Conservation (phyloP, 2,329 filamentous ascomycete genomes). For the Drechslerella dactyloides region DNA sequence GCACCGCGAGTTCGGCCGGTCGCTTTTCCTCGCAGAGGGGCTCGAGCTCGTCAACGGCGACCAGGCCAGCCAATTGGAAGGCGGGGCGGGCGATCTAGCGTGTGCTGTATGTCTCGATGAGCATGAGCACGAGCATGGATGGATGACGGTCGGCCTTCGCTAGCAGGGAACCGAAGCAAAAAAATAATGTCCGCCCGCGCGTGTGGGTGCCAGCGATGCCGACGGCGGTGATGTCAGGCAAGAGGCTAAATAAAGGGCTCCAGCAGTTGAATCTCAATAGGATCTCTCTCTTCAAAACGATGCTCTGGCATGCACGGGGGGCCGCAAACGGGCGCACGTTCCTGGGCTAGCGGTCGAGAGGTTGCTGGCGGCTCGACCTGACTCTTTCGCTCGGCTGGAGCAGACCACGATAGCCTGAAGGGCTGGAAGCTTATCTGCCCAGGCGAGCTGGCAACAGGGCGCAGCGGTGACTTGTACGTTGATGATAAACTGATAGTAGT, state of each 20-base stretch:
- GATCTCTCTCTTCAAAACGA: background rate
- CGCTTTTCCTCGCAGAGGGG: background rate
- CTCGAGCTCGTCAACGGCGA: constrained; percentile 4
- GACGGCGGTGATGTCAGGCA: no score
- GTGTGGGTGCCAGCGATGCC: no score
- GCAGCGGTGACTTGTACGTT: background rate
- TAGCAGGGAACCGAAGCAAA: no score
- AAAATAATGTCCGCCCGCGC: background rate
- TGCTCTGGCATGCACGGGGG: background rate
- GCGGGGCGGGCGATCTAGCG: background rate
- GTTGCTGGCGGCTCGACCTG: constrained; percentile 31
- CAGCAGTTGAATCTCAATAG: background rate
- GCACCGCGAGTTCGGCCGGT: background rate
- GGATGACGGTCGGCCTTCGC: background rate
- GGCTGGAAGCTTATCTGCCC: constrained; percentile 19
- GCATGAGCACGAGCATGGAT: background rate
- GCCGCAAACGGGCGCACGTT: constrained; percentile 3
- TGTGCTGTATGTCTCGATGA: background rate
- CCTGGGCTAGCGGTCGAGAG: background rate
- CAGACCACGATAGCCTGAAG: constrained; percentile 41
- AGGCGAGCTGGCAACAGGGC: constrained; percentile 17
- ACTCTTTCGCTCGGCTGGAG: constrained; percentile 11
- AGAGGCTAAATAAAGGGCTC: no score
- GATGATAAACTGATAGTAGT: background rate
- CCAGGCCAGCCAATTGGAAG: constrained; percentile 1